A percentile compares a stretch with the other conserved stretches of the same genome.
Conservation (phyloP, 345 rosid genomes). For the Luvunga scandens region DNA sequence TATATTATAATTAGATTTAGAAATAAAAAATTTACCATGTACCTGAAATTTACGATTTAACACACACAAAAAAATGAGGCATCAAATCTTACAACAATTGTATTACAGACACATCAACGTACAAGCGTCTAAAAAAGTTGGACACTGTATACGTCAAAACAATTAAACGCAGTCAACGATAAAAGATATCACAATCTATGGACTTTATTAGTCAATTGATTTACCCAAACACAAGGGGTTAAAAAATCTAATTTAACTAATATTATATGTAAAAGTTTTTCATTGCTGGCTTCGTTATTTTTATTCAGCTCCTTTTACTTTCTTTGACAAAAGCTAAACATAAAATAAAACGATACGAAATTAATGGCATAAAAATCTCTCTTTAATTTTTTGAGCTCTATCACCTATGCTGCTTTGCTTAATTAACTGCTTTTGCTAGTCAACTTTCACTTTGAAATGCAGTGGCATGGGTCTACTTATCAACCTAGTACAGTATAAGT, state of each 20-base stretch:
- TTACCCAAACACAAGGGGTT: neutral
- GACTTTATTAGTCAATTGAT: neutral
- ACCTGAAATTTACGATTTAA: too few species aligned
- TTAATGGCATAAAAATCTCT: neutral
- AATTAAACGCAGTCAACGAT: neutral
- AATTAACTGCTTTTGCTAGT: neutral
- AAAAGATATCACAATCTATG: neutral
- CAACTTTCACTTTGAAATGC: neutral
- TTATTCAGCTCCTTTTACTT: neutral
- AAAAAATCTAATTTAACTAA: neutral
- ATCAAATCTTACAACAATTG: too few species aligned
- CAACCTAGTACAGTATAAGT: constrained; percentile 1
- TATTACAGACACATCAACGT: too few species aligned
- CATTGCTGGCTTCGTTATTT: neutral
- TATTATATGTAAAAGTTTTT: neutral
- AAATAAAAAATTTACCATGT: too few species aligned
- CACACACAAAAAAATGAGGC: too few species aligned
- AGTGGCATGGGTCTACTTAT: neutral
- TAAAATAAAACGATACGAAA: neutral
- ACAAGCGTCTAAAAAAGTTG: neutral
- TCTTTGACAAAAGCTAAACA: neutral
- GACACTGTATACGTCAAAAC: neutral
- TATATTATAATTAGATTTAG: too few species aligned
- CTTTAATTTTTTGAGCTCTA: constrained; percentile 3
- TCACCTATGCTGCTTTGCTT: constrained; percentile 2